Conservation (phyloP, 2,329 filamentous ascomycete species). For the Trichophyton mentagrophytes region DNA sequence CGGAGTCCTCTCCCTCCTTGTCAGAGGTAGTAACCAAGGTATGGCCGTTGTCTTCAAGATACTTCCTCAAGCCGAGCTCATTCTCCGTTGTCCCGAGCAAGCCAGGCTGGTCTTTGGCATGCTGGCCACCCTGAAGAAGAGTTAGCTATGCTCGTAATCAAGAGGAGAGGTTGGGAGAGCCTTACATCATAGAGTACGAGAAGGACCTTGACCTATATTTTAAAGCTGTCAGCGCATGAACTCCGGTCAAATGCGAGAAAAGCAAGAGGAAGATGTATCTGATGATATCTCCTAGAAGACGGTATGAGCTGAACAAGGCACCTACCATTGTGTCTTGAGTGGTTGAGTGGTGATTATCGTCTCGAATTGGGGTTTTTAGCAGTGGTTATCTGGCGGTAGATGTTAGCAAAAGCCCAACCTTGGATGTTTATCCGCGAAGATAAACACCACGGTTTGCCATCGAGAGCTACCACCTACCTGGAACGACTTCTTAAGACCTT, state of each 20-base stretch:
- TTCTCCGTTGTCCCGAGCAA: constrained; percentile 95
- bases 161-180: constrained; percentile 12
- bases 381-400: neutral
- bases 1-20: constrained; percentile 89
- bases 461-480: neutral
- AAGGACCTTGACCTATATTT: constrained; percentile 86
- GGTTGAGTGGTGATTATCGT: neutral
- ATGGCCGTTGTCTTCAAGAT: constrained; percentile 95
- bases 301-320: constrained; percentile 17
- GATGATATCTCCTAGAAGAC: neutral
- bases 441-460: neutral
- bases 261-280: constrained; percentile 9
- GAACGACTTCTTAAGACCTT: too few relatives aligned
- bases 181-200: constrained; percentile 83
- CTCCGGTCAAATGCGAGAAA: constrained; percentile 33
- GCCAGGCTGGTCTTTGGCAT: constrained; percentile 76
- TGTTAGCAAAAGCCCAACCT: neutral
- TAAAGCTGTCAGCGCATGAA: constrained; percentile 53
- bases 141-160: neutral
- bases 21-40: constrained; percentile 92
- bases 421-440: neutral
- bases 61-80: constrained; percentile 92
- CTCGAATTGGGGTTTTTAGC: neutral
- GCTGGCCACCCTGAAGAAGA: constrained; percentile 51
- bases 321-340: constrained; percentile 4